Conservation (phyloP, 495 filamentous ascomycete species). For the Parathielavia appendiculata region DNA sequence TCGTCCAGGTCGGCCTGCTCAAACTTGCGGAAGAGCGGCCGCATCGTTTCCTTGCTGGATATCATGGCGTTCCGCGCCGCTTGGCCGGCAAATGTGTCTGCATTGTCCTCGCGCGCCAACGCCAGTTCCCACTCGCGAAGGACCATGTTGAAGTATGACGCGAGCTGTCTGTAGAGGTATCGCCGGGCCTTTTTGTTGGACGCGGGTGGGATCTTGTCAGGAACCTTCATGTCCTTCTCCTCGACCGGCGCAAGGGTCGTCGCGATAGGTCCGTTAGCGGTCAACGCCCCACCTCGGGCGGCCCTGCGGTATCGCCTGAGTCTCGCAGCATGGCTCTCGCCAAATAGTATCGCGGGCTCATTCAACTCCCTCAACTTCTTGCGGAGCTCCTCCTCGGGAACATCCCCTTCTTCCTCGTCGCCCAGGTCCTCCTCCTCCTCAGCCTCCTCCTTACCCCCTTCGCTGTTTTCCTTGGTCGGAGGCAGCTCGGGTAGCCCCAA, state of each 20-base stretch:
- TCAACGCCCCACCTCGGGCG: constrained; percentile 45
- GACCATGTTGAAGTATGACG: constrained; percentile 90
- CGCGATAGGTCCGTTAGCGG: constrained; percentile 47
- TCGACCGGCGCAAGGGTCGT: constrained; percentile 71
- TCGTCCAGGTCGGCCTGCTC: constrained; percentile 74
- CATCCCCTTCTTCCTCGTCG: constrained; percentile 47
- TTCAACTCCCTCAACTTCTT: constrained; percentile 61
- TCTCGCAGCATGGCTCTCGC: constrained; percentile 66
- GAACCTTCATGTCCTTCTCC: constrained; percentile 83
- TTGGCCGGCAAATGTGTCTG: constrained; percentile 69
- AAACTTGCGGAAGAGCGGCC: constrained; percentile 83
- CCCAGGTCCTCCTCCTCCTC: constrained; percentile 43
- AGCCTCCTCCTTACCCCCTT: constrained; percentile 13
- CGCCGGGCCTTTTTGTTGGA: constrained; percentile 51
- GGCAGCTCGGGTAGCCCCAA: constrained; percentile 66
- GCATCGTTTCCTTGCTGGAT: constrained; percentile 78
- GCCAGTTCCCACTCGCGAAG: constrained; percentile 80
- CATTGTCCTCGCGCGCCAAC: constrained; percentile 63
- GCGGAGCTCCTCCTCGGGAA: constrained; percentile 65
- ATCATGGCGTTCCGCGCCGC: constrained; percentile 73
- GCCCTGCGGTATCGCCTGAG: constrained; percentile 58
- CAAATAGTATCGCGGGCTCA: constrained; percentile 74
- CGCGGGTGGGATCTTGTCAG: constrained; percentile 50
- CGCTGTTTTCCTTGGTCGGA: constrained; percentile 30
- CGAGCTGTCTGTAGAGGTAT: constrained; percentile 79